Evolutionary conservation across 192 early-diverging fungal genomes (phyloP).

Genomic region (Gonapodya prolifera): DNA sequence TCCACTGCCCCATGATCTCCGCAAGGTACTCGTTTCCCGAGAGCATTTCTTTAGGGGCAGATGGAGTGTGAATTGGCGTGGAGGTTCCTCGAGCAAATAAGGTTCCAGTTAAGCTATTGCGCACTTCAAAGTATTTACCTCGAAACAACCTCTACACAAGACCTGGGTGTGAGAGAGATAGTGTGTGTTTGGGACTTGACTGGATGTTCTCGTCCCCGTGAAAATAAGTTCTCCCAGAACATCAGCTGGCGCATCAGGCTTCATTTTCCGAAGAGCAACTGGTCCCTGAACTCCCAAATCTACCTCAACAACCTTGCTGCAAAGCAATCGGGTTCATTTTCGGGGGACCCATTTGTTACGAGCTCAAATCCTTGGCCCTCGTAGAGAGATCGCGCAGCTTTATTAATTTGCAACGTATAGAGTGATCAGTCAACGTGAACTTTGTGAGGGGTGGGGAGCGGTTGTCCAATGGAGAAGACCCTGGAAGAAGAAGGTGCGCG

Average conservation of each 20-base stretch:
- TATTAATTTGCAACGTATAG: neutral
- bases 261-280: too few relatives aligned
- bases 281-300: neutral
- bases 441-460: neutral
- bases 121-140: conserved; percentile 34
- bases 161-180: conserved; percentile 44
- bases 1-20: neutral
- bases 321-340: neutral
- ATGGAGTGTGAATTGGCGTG: neutral
- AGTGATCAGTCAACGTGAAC: neutral
- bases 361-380: neutral
- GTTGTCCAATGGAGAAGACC: too few relatives aligned
- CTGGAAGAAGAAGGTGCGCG: neutral
- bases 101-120: neutral
- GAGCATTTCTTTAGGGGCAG: neutral
- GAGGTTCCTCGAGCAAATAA: neutral
- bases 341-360: neutral
- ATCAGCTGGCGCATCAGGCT: neutral
- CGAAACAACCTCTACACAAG: conserved; percentile 60
- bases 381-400: neutral
- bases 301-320: neutral
- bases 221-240: conserved; percentile 53
- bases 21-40: neutral
- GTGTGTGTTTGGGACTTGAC: conserved; percentile 37
- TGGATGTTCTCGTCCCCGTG: conserved; percentile 46